Base-by-base conservation (phyloP, 352 stramenopile genomes). In the Globisporangium mamillatum region DNA sequence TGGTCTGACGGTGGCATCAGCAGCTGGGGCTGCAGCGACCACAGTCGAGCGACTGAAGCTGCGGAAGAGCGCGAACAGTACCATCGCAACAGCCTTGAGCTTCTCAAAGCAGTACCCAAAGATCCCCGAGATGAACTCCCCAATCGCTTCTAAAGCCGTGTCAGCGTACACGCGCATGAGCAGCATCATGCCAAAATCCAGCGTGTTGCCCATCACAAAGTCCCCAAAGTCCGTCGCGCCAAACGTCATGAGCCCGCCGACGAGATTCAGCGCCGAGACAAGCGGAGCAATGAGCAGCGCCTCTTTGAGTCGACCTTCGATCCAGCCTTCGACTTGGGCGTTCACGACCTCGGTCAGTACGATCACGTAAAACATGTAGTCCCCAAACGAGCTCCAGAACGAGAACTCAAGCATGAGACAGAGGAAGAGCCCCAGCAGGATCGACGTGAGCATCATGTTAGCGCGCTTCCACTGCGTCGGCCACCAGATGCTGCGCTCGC, bases 311-410 rank as follows among this genome's bases (percentile, higher is more conserved):
- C 97, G 90, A 0, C 80, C 87, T 68, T 98, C 93, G 7, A 98
- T 89, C 72, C 97, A 91, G 9, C 77, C 73, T 68, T 97, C 92
- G 62, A 98, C 73, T 12, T 95, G 71, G 10, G 81, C 82, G 54
- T 92, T 95, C 16, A 99, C 64, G 16, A 99, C 72, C 66, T 98
- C 97, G 59, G 97, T 91, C 9, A 88, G 79, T 59, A 99, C 82
- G 57, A 99, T 98, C 9, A 98, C 92, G 70, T 97, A 98, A 80
- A 98, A 99, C 72, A 99, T 97, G 75, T 98, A 98, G 59, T 86
- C 77, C 16, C 94, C 95, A 70, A 98, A 99, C 10, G 89, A 81
- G 52, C 81, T 83, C 97, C 96, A 99, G 69, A 98, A 99, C 18
- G 93, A 98, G 57, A 98, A 97, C 75, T 99, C 97, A 18, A 99